Percentiles rank a stretch among this genome's conserved stretches.
phyloP scores from a whole-genome alignment of 2,329 filamentous ascomycete genomes.

The Botrytis porri region DNA sequence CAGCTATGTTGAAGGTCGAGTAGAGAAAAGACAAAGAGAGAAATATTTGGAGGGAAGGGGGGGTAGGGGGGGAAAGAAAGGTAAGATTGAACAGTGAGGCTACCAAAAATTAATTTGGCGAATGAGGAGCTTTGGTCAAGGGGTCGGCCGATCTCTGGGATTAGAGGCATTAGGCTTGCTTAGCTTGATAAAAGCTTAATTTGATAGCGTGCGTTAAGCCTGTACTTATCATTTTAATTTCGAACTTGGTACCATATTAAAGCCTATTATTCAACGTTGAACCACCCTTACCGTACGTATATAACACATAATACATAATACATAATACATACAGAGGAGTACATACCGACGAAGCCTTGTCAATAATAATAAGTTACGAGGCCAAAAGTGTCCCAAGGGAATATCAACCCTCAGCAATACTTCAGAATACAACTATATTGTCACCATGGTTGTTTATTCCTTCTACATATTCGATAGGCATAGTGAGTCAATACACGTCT shows the following conservation, averaged over 20 bases:
- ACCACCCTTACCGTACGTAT: background rate
- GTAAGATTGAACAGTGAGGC: slow-evolving; percentile 10
- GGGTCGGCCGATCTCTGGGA: slow-evolving; percentile 1
- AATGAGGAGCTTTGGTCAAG: slow-evolving; percentile 17
- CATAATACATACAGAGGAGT: background rate
- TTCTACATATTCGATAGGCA: slow-evolving; percentile 99
- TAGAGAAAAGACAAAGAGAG: slow-evolving; percentile 10
- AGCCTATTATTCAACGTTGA: background rate
- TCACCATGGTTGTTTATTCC: slow-evolving; percentile 83
- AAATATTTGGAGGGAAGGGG: background rate
- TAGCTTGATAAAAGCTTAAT: slow-evolving; percentile 18
- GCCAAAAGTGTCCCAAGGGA: background rate
- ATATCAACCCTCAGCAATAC: background rate
- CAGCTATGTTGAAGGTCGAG: background rate
- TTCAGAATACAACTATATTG: background rate
- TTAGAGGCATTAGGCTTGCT: background rate
- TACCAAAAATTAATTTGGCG: slow-evolving; percentile 8
- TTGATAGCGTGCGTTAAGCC: slow-evolving; percentile 15
- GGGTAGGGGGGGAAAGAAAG: background rate
- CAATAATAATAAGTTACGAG: background rate
- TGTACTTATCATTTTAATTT: background rate
- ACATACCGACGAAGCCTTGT: background rate
- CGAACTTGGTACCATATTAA: background rate
- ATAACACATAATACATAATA: background rate
- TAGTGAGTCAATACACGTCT: slow-evolving; percentile 56